A percentile compares a stretch with the other conserved stretches of the same genome.
Evolutionary conservation across 257 asterid genomes (phyloP).

Genomic region (Ajuga chamaepitys): DNA sequence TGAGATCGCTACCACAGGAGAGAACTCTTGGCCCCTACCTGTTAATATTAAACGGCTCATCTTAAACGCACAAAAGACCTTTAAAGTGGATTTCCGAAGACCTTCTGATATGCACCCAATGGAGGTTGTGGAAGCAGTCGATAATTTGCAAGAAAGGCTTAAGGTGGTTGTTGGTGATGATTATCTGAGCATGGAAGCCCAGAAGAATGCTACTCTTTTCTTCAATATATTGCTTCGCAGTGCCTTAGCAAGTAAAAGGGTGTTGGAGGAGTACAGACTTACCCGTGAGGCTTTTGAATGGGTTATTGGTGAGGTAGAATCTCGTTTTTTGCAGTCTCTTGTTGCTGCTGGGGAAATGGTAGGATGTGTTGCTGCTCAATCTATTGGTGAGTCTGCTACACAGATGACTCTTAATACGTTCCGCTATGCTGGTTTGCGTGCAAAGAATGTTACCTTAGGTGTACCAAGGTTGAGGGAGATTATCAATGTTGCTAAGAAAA

Average conservation of each 20-base stretch:
- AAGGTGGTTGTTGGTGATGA: conserved; percentile 99
- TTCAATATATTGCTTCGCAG: conserved; percentile 93
- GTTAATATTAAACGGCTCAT: conserved; percentile 89
- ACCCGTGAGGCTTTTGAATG: conserved; percentile 95
- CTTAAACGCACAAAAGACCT: conserved; percentile 90
- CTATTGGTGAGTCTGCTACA: conserved; percentile 98
- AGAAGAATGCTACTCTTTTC: conserved; percentile 96
- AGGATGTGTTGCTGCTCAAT: conserved; percentile 98
- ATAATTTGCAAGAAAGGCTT: conserved; percentile 91
- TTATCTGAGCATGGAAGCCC: conserved; percentile 95
- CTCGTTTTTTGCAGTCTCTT: conserved; percentile 95
- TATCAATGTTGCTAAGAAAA: conserved; percentile 95
- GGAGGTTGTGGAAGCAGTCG: conserved; percentile 99
- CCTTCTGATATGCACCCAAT: conserved; percentile 97
- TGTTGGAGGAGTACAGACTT: conserved; percentile 83
- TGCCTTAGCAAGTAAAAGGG: conserved; percentile 95
- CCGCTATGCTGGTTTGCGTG: conserved; percentile 99
- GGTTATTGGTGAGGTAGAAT: conserved; percentile 97
- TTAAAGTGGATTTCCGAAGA: conserved; percentile 86
- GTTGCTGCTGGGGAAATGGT: conserved; percentile 99
- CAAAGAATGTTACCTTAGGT: conserved; percentile 97
- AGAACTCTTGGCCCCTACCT: conserved; percentile 89
- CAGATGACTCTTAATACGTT: conserved; percentile 99
- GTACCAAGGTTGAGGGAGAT: conserved; percentile 99
- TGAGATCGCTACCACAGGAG: conserved; percentile 91